phyloP scores from a whole-genome alignment of 2,329 filamentous ascomycete species.

The Aspergillus luchuensis region DNA sequence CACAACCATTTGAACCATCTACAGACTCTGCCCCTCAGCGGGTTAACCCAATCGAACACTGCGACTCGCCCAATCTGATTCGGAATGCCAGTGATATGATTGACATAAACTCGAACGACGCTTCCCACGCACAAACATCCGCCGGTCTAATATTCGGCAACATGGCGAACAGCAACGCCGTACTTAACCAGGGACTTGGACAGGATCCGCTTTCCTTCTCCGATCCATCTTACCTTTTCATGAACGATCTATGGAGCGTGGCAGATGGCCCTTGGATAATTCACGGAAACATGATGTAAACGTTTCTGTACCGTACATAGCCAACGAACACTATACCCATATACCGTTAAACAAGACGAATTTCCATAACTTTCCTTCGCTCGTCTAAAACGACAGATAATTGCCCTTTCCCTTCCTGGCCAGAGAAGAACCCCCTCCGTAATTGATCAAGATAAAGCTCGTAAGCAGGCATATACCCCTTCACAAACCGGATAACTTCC shows the following conservation, averaged over 20 bases:
- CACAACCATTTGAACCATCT: background rate
- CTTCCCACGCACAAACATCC: no score
- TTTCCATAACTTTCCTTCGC: background rate
- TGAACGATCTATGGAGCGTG: conserved; percentile 30
- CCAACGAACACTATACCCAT: no score
- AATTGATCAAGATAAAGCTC: background rate
- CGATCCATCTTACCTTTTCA: conserved; percentile 17
- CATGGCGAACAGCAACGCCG: background rate
- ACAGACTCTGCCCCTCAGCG: background rate
- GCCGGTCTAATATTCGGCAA: background rate
- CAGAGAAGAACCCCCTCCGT: background rate
- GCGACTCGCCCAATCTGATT: background rate
- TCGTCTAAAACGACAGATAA: background rate
- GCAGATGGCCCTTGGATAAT: conserved; percentile 39
- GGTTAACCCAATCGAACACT: background rate
- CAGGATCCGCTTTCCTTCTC: background rate
- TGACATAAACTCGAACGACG: no score
- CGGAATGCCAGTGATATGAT: background rate
- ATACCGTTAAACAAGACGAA: no score
- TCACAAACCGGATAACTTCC: background rate
- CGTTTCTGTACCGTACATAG: no score
- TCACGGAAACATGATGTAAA: conserved; percentile 22
- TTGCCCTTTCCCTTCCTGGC: background rate
- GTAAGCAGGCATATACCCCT: conserved; percentile 6
- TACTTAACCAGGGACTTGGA: background rate